Evolutionary conservation across 371 early-diverging fungal species (phyloP), one percentile per base, ranked within the genome.

Genomic region (Conidiobolus incongruus): DNA sequence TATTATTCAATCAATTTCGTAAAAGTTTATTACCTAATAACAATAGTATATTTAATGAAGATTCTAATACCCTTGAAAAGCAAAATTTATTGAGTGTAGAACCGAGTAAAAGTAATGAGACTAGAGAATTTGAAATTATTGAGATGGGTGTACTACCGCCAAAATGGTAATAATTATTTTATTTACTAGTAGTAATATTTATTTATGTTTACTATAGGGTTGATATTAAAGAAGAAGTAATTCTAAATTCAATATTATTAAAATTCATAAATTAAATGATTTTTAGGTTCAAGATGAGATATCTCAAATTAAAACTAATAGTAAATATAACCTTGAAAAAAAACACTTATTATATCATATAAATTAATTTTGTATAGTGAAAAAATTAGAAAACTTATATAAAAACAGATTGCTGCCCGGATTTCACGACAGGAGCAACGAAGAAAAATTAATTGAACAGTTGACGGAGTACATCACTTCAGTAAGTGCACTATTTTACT

Each of bases 361-460:
- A 7, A 31, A 10, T 36, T 1, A 31, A 13, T n/a, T n/a, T n/a
- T n/a, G n/a, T n/a, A n/a, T 55, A 87, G 84, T 89, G n/a, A 60
- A 61, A 44, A 70, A 65, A 20, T 65, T 95, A n/a, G 78, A 90
- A 36, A 65, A 54, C 12, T 66, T 89, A 63, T 90, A 95, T 60
- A 77, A 79, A 46, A 81, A 81, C 51, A 81, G 89, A 52, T 57
- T 92, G 16, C 54, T 94, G 38, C 92, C 94, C n/a, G 91, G 91
- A 23, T 94, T 95, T 48, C 86, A 89, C 47, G 94, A 95, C 55
- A 67, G 77, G 26, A 59, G 72, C 1, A 70, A 62, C 10, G 88
- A 85, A 50, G 88, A 90, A 57, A 69, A 70, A 42, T 76, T 75
- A 12, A 95, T 94, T 35, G 77, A 89, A 29, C 53, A 59, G 13